phyloP scores from a whole-genome alignment of 2,329 filamentous ascomycete species.

The Pseudogymnoascus sp. region DNA sequence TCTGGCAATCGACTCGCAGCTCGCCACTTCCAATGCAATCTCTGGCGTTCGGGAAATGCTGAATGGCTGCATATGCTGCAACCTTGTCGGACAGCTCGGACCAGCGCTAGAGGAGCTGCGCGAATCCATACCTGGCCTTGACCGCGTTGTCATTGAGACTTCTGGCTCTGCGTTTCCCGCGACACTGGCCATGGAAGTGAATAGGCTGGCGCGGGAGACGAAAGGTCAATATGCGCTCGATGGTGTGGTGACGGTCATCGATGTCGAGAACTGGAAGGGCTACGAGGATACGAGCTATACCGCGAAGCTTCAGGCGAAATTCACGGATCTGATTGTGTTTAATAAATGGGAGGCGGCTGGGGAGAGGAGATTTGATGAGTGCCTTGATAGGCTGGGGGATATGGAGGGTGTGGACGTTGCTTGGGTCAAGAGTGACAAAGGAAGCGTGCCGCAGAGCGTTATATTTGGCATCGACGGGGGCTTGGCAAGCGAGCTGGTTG shows the following conservation, averaged over 20 bases:
- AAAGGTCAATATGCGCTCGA: slow-evolving; percentile 52
- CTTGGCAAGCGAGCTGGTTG: slow-evolving; percentile 50
- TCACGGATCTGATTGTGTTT: slow-evolving; percentile 63
- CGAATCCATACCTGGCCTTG: slow-evolving; percentile 44
- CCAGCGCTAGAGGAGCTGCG: slow-evolving; percentile 71
- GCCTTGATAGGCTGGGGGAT: slow-evolving; percentile 58
- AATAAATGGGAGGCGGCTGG: slow-evolving; percentile 63
- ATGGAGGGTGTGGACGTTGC: slow-evolving; percentile 57
- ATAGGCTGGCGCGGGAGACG: slow-evolving; percentile 49
- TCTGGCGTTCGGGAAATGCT: slow-evolving; percentile 87
- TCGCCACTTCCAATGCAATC: slow-evolving; percentile 74
- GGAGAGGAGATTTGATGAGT: slow-evolving; percentile 55
- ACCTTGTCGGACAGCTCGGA: slow-evolving; percentile 84
- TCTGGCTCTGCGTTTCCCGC: slow-evolving; percentile 57
- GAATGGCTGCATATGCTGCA: slow-evolving; percentile 98
- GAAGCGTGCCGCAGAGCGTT: slow-evolving; percentile 67
- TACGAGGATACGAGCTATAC: slow-evolving; percentile 65
- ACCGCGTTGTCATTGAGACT: slow-evolving; percentile 91
- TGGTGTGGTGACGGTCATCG: slow-evolving; percentile 62
- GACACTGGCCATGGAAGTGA: slow-evolving; percentile 64
- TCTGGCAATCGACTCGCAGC: slow-evolving; percentile 83
- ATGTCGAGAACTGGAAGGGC: slow-evolving; percentile 69
- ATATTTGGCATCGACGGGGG: slow-evolving; percentile 84
- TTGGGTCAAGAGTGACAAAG: slow-evolving; percentile 77
- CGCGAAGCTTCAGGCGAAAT: slow-evolving; percentile 62